phyloP scores from a whole-genome alignment of 1,284 basidiomycete species.

The Grifola frondosa region DNA sequence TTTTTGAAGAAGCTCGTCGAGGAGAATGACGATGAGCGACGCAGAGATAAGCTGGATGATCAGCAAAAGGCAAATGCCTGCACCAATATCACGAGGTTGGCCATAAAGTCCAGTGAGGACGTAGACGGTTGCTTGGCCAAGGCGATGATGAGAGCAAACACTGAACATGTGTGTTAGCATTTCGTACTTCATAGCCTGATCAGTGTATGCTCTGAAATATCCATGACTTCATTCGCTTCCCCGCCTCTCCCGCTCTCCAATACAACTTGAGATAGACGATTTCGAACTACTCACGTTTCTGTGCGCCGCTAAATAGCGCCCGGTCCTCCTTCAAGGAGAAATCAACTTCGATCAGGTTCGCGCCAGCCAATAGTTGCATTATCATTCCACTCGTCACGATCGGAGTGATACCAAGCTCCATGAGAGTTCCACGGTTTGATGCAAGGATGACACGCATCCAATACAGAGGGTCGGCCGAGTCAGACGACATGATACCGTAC shows the following conservation, averaged over 20 bases:
- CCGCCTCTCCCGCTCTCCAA: too few relatives aligned
- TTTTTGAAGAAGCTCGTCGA: slow-evolving; percentile 98
- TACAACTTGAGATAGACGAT: not conserved
- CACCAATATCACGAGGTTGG: slow-evolving; percentile 89
- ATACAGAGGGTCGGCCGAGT: slow-evolving; percentile 97
- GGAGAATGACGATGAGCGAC: slow-evolving; percentile 94
- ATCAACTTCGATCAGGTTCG: slow-evolving; percentile 97
- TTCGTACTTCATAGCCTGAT: not conserved
- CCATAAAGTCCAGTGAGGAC: slow-evolving; percentile 97
- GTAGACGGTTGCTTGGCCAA: slow-evolving; percentile 97
- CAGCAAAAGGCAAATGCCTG: slow-evolving; percentile 93
- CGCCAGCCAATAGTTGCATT: slow-evolving; percentile 98
- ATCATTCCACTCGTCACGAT: slow-evolving; percentile 99
- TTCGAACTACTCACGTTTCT: slow-evolving; percentile 78
- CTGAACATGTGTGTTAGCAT: slow-evolving; percentile 39
- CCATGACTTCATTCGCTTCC: too few relatives aligned
- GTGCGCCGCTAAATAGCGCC: slow-evolving; percentile 93
- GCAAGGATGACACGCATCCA: slow-evolving; percentile 99
- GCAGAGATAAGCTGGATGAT: slow-evolving; percentile 96
- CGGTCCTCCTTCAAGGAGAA: slow-evolving; percentile 97
- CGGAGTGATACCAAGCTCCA: slow-evolving; percentile 98
- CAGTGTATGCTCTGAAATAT: slow-evolving; percentile 1
- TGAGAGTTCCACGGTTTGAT: slow-evolving; percentile 96
- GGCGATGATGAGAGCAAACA: slow-evolving; percentile 95
- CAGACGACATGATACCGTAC: slow-evolving; percentile 97